Conservation (phyloP, 1,139 yeast genomes). For the Sugiyamaella japonica region DNA sequence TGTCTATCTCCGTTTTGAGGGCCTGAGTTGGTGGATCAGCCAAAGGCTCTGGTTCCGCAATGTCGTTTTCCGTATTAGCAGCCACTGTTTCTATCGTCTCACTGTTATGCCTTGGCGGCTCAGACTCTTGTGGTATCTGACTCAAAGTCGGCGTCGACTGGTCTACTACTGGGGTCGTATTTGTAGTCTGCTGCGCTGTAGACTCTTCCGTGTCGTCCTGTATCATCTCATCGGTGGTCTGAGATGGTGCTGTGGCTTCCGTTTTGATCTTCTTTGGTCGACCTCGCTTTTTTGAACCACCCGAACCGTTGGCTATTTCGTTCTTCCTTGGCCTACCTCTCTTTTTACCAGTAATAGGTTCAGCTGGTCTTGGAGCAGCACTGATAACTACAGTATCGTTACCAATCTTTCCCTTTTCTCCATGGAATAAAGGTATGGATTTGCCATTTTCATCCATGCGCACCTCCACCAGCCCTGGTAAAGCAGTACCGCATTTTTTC, state of each 20-base stretch:
- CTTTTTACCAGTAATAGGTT: slow-evolving; percentile 23
- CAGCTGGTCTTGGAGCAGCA: slow-evolving; percentile 17
- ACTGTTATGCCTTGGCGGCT: too few species aligned
- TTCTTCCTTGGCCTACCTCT: slow-evolving; percentile 39
- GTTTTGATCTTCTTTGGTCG: slow-evolving; percentile 12
- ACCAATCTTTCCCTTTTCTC: slow-evolving; percentile 23
- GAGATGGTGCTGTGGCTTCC: background rate
- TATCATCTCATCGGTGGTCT: too few species aligned
- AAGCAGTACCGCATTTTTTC: slow-evolving; percentile 24
- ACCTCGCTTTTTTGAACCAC: slow-evolving; percentile 16
- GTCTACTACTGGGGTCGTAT: background rate
- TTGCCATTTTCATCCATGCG: slow-evolving; percentile 26
- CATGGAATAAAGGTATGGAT: slow-evolving; percentile 28
- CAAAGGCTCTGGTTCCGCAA: too few species aligned
- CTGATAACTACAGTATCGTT: slow-evolving; percentile 7
- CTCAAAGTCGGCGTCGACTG: too few species aligned
- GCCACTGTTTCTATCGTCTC: background rate
- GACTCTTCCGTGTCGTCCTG: too few species aligned
- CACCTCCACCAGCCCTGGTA: slow-evolving; percentile 33
- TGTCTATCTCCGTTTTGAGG: too few species aligned
- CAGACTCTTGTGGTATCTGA: too few species aligned
- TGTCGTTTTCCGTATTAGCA: background rate
- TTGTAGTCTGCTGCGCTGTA: too few species aligned
- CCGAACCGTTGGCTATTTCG: background rate
- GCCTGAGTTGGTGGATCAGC: too few species aligned